Base-by-base conservation (phyloP, 2,329 filamentous ascomycete genomes). In the Pezicula carpinea region DNA sequence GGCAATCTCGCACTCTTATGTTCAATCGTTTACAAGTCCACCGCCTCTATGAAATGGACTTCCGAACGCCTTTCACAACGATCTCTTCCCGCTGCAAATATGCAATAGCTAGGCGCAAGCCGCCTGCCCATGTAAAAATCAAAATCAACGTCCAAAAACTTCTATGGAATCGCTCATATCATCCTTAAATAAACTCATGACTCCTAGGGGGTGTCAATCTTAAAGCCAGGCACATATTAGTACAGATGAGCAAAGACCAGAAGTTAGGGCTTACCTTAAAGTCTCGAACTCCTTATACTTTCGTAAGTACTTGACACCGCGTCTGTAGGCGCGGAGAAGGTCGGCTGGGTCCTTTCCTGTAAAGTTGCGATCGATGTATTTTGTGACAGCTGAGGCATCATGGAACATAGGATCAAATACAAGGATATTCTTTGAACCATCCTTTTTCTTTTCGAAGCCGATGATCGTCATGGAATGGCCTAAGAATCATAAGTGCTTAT, bases 381-480 rank as follows among this genome's bases (percentile, higher is more conserved):
- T 77, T 52, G 72, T 74, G 58, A 95, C 76, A 15, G 74, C 75
- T 2, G 74, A 71, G 1, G 84, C 79, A 39, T 90, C 85, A 46
- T 78, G 82, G 64, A 88, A 89, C 69, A 87, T 86, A 1, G 92
- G 90, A 62, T 97, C 91, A 62, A 96, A 95, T 11, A 96, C 87
- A 0, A 97, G 72, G 15, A 97, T 70, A 55, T 87, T 86, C 43
- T 75, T 70, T 15, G 72, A 70, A 21, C 87, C 86, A 49, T 85
- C 75, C 29, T 68, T 71, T 22, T 76, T 78, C 54, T 78, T 80
- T 66, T 96, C 90, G 21, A 95, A 75, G 0, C 92, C 92, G 46
- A 97, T 74, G 43, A 97, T 89, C 1, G 89, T 95, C 71, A 96
- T 75, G 1, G 91, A 96, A 64, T 97, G 92, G 3, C 90, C 89